Evolutionary conservation across 2,329 filamentous ascomycete species (phyloP), one percentile per base, ranked within the genome.

Genomic region (Aspergillus caelatus): DNA sequence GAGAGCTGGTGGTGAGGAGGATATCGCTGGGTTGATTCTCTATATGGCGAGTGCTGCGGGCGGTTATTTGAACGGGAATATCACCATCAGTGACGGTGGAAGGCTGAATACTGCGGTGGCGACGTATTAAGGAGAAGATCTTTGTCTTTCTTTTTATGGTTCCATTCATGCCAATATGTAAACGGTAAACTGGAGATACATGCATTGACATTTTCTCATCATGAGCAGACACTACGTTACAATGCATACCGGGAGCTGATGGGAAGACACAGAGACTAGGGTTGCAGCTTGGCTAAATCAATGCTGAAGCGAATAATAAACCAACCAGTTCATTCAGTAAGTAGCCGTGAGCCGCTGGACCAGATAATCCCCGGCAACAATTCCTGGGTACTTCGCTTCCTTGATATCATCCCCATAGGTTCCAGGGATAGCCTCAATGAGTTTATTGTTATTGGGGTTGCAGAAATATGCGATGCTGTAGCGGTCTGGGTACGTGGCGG

Each of bases 401-500:
- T 81, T 79, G 64, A 90, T 78, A 59, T 84, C 83, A 4, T 79
- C 79, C 1, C 77, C 80, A 73, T 87, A 94, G 0, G 93, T 96
- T 0, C 91, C 91, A 0, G 92, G 93, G 52, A 96, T 87, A 1
- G 89, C 91, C 70, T 95, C 91, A 67, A 96, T 96, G 61, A 86
- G 81, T 68, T 84, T 86, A 64, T 91, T 86, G 74, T 88, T 90
- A 74, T 96, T 93, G 10, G 93, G 92, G 70, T 96, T 94, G 82
- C 93, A 96, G 75, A 96, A 96, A 80, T 96, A 97, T 70, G 93
- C 94, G 74, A 97, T 90, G 71, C 91, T 94, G 74, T 97, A 97
- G 45, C 91, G 84, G 0, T 92, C 84, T 1, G 93, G 92, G 76
- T 96, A 90, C 21, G 72, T 70, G 28, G 78, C 77, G 1, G 72